These are phyloP conservation scores for Sporothrix mexicana DNA, from an alignment of 2,329 filamentous ascomycete species.

Conservation along the genomic window DNA sequence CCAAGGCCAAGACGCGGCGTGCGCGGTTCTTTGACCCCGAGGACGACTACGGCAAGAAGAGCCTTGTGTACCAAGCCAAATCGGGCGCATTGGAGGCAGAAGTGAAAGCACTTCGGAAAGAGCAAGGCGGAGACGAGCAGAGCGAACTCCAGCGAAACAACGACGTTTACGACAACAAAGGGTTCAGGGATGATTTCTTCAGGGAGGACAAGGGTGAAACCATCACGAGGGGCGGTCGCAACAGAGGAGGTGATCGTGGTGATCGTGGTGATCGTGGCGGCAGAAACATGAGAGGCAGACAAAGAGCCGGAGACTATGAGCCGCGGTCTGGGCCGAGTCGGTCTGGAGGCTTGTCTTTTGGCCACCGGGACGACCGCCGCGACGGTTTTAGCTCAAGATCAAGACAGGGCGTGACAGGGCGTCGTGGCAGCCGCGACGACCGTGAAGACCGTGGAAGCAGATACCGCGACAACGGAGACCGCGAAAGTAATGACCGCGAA, in stretches of 20 bases:
- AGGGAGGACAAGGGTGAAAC: neutral
- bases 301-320: neutral
- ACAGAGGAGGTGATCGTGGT: no score
- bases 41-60: conserved; percentile 59
- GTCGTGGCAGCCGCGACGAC: neutral
- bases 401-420: neutral
- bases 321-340: neutral
- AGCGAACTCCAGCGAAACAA: neutral
- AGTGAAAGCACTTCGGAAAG: conserved; percentile 37
- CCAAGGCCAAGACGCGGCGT: conserved; percentile 53
- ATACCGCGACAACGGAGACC: neutral
- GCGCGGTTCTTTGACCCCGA: conserved; percentile 60
- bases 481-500: neutral
- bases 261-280: no score
- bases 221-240: neutral
- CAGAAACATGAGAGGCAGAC: no score
- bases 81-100: conserved; percentile 50
- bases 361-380: neutral
- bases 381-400: neutral
- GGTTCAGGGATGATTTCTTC: neutral
- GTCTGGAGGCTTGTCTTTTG: neutral
- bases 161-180: neutral
- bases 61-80: conserved; percentile 61
- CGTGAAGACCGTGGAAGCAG: neutral
- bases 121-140: no score